Base-by-base conservation (phyloP, 1,284 basidiomycete genomes). In the Leccinum insolens region DNA sequence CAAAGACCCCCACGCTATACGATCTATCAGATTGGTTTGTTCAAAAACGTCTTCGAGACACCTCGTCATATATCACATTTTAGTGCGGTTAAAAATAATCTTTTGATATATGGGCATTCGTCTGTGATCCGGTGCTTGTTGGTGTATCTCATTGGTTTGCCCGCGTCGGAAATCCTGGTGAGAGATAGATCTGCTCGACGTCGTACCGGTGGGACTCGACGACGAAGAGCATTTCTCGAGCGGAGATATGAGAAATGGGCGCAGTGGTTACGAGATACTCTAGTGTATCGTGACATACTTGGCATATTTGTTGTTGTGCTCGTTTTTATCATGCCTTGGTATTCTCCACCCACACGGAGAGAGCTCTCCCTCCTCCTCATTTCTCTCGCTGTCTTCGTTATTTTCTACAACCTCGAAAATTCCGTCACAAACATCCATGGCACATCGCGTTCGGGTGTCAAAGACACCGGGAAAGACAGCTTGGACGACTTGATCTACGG, bases 91-190 rank as follows among this genome's bases (percentile, higher is more conserved):
- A n/a, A n/a, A n/a, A n/a, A n/a, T n/a, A n/a, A n/a, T 78, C 82
- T 92, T 15, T 80, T 91, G 62, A 92, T 93, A 76, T 89, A 92
- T 68, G 93, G 92, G 0, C 94, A 95, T 77, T 95, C 95, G 7
- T 97, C 95, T n/a, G 98, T 99, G 76, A 96, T 99, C 75, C 91
- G 98, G 31, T 99, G 97, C 81, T 85, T 99, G 72, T 85, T 96
- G 37, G 90, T 94, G 1, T 96, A 95, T n/a, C 46, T n/a, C 46
- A 46, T 15, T 9, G 9, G 9, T 46, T 84, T 98, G 3, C 95
- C 95, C n/a, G 95, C 96, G 0, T 92, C 91, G 44, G 96, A 99
- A 79, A 98, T 99, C 55, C 98, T 97, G 0, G 95, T 94, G 2
- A 96, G 22, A 87, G 95, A 95, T 95, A 0, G 95, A 97, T 77